Evolutionary conservation across 2,329 filamentous ascomycete genomes (phyloP), one percentile per base, ranked within the genome.

Genomic region (Nemania sp.): DNA sequence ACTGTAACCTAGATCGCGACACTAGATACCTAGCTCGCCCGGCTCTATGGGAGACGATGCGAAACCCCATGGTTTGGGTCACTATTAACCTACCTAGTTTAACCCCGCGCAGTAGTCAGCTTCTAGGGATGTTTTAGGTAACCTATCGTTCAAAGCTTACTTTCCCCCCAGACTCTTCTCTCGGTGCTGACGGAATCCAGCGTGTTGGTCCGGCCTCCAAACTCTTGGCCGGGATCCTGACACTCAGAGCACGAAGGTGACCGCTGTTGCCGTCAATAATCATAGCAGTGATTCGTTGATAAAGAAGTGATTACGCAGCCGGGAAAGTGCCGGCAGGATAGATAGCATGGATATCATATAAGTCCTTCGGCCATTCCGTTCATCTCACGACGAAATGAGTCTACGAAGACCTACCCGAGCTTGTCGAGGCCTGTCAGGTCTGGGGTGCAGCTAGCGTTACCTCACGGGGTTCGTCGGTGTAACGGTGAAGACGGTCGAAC

Each of bases 361-460:
- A n/a, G n/a, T n/a, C n/a, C n/a, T n/a, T 62, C 55, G 50, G 51
- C 40, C 43, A 52, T 34, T 52, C 55, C 51, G 35, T 37, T 6
- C 39, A 54, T 46, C 47, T 34, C 21, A 18, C 20, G 21, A 54
- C n/a, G n/a, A n/a, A n/a, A n/a, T n/a, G n/a, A n/a, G n/a, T n/a
- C n/a, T n/a, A n/a, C n/a, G n/a, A n/a, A n/a, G n/a, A n/a, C n/a
- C n/a, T n/a, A n/a, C n/a, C n/a, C n/a, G n/a, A n/a, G n/a, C n/a
- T n/a, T n/a, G n/a, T n/a, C n/a, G n/a, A n/a, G n/a, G n/a, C n/a
- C n/a, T 29, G 25, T 57, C 34, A 37, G 54, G 54, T 62, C 55
- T 21, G 55, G 59, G 59, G 59, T 62, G 51, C 50, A 62, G 54
- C 29, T 37, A 29, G 51, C 34, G 51, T 59, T 59, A 50, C 40